phyloP scores from a whole-genome alignment of 2,329 filamentous ascomycete genomes.

The Exophiala sp. region DNA sequence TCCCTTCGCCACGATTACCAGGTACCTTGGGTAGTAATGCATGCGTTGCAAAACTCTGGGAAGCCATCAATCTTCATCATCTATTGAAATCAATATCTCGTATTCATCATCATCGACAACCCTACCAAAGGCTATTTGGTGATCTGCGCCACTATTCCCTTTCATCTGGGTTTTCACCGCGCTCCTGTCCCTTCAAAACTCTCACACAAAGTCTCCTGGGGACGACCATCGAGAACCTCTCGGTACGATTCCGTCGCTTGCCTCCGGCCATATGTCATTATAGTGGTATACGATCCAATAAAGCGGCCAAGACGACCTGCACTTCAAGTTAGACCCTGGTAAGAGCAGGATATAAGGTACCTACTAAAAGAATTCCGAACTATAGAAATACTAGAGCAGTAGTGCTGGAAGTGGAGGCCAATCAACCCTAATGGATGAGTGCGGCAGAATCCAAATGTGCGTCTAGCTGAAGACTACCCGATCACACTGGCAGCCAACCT shows the following conservation, averaged over 20 bases:
- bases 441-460: conserved; percentile 8
- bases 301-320: conserved; percentile 7
- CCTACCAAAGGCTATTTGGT: background rate
- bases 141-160: background rate
- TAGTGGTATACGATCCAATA: conserved; percentile 19
- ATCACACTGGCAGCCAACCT: background rate
- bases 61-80: too few species aligned
- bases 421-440: conserved; percentile 14
- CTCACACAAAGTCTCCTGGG: background rate
- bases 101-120: background rate
- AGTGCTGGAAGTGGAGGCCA: background rate
- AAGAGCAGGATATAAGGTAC: background rate
- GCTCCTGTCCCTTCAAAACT: background rate
- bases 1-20: too few species aligned
- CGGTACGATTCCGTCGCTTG: background rate
- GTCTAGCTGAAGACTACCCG: background rate
- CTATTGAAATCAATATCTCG: background rate
- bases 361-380: too few species aligned
- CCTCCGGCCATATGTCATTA: conserved; percentile 14
- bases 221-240: background rate
- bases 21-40: too few species aligned
- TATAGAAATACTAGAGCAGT: too few species aligned
- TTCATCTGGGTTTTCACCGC: background rate
- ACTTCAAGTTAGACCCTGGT: background rate
- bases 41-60: too few species aligned